phyloP scores from a whole-genome alignment of 169 alveolate genomes.

The Miamiensis avidus region DNA sequence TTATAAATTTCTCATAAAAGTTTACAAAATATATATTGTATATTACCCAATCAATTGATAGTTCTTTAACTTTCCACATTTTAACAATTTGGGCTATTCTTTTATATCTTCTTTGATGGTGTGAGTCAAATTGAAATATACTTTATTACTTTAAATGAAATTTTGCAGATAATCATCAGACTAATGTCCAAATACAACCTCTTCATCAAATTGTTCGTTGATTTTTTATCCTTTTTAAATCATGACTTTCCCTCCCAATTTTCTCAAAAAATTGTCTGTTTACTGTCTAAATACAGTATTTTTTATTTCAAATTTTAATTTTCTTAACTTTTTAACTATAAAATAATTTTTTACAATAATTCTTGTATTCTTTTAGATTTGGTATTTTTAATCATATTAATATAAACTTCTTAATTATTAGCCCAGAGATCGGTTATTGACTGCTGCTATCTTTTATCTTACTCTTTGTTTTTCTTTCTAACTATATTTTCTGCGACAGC shows the following conservation, averaged over 20 bases:
- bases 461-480: constrained; percentile 69
- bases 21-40: too few relatives aligned
- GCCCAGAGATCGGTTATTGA: constrained; percentile 81
- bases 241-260: constrained; percentile 91
- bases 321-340: too few relatives aligned
- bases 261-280: constrained; percentile 92
- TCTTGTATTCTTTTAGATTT: constrained; percentile 92
- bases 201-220: constrained; percentile 41
- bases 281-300: constrained; percentile 51
- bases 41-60: constrained; percentile 93
- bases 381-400: constrained; percentile 88
- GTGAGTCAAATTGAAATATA: constrained; percentile 91
- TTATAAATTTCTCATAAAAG: too few relatives aligned
- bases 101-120: constrained; percentile 88
- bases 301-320: too few relatives aligned
- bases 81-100: constrained; percentile 87
- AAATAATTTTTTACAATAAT: constrained; percentile 53
- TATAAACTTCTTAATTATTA: constrained; percentile 91
- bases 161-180: constrained; percentile 56
- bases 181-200: background rate
- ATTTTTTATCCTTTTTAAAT: constrained; percentile 45
- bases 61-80: constrained; percentile 89
- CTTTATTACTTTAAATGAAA: constrained; percentile 46
- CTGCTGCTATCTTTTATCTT: constrained; percentile 75
- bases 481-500: constrained; percentile 72